Base-by-base conservation (phyloP, 352 stramenopile genomes). In the Phytopythium delawarense region DNA sequence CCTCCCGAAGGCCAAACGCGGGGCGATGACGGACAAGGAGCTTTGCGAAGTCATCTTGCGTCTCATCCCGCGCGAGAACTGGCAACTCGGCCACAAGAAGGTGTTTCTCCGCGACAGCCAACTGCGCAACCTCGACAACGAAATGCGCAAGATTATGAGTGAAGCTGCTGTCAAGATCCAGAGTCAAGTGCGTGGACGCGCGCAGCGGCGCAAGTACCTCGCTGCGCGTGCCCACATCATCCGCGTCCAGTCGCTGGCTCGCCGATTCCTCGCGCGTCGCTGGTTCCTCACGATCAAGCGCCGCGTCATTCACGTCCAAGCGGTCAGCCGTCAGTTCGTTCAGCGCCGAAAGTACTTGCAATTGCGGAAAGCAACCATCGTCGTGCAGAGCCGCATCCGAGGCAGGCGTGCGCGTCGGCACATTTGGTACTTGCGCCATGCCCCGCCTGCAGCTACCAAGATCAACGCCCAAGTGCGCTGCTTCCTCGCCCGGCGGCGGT, bases 31-130 rank as follows among this genome's bases (percentile, higher is more conserved):
- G 1, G 77, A 94, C 59, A 92, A 89, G 65, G 78, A 91, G 11
- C 91, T 81, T 13, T 96, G 85, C 50, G 84, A 94, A 66, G 71
- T 94, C 46, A 96, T 96, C 30, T 62, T 96, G 55, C 76, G 75
- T 7, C 87, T 88, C 49, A 75, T 96, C 30, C 74, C 83, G 30
- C 84, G 87, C 28, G 82, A 93, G 44, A 96, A 94, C 60, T 96
- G 87, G 87, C 87, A 96, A 55, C 63, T 96, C 16, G 87, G 87
- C 20, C 82, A 96, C 74, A 92, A 93, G 61, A 96, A 96, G 55
- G 87, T 96, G 0, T 96, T 96, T 40, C 72, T 96, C 56, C 84
- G 87, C 49, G 87, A 96, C 59, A 89, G 81, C 37, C 85, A 94
- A 52, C 64, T 96, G 44, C 84, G 87, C 15, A 80, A 88, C 44